Conservation (phyloP, 768 basidiomycete genomes). For the Suillus spraguei region DNA sequence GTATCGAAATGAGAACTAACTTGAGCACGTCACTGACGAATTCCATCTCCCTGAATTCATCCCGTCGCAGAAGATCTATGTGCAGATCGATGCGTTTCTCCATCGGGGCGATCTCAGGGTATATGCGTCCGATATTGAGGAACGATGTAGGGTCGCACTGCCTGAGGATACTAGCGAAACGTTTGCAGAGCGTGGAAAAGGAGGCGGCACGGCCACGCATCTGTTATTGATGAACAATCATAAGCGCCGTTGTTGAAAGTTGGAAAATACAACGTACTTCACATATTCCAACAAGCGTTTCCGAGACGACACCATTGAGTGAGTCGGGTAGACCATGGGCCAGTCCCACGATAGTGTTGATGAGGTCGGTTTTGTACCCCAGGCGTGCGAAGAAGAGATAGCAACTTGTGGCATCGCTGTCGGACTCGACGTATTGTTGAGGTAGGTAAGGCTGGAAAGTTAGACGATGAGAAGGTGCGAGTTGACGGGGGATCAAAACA, state of each 20-base stretch:
- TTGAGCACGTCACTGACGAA: conserved; percentile 89
- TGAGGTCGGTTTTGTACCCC: conserved; percentile 83
- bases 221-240: conserved; percentile 37
- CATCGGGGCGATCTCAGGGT: conserved; percentile 81
- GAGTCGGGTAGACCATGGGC: conserved; percentile 84
- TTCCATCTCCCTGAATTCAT: conserved; percentile 93
- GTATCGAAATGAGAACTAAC: conserved; percentile 38
- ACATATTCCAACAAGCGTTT: conserved; percentile 90
- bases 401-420: conserved; percentile 85
- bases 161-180: conserved; percentile 83
- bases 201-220: conserved; percentile 84
- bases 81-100: conserved; percentile 95
- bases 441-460: conserved; percentile 80
- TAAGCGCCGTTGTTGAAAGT: not conserved
- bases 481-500: not conserved
- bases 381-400: conserved; percentile 94
- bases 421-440: conserved; percentile 85
- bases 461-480: not conserved
- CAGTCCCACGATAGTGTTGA: conserved; percentile 81
- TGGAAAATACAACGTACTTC: conserved; percentile 55
- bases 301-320: conserved; percentile 79
- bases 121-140: conserved; percentile 81
- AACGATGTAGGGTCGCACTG: conserved; percentile 85
- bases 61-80: conserved; percentile 77
- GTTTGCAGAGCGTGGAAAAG: conserved; percentile 82